Conservation (phyloP, 129 eudicot genomes). For the carrot (Daucus carota) region DH1_v3.0 NC_030383.2:1115501-1116000, state of each 20-base stretch:
- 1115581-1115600: too few species aligned
- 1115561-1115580: not conserved
- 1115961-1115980: constrained; percentile 79
- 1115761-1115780: too few species aligned
- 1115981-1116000: constrained; percentile 49
- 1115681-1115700: too few species aligned
- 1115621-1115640: too few species aligned
- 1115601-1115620: too few species aligned
- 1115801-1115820: not conserved
- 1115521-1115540: constrained; percentile 2
- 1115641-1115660: too few species aligned
- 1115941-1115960: constrained; percentile 88
- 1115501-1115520: not conserved
- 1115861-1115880: constrained; percentile 58
- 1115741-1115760: too few species aligned
- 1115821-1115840: constrained; percentile 65
- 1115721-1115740: too few species aligned
- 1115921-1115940: constrained; percentile 91
- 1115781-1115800: too few species aligned
- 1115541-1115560: not conserved
- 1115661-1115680: not conserved
- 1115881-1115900: constrained; percentile 85
- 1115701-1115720: not conserved
- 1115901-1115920: constrained; percentile 80
- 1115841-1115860: constrained; percentile 79